These are phyloP conservation scores for Hebeloma cylindrosporum DNA, from an alignment of 768 basidiomycete species.

Conservation along the genomic window DNA sequence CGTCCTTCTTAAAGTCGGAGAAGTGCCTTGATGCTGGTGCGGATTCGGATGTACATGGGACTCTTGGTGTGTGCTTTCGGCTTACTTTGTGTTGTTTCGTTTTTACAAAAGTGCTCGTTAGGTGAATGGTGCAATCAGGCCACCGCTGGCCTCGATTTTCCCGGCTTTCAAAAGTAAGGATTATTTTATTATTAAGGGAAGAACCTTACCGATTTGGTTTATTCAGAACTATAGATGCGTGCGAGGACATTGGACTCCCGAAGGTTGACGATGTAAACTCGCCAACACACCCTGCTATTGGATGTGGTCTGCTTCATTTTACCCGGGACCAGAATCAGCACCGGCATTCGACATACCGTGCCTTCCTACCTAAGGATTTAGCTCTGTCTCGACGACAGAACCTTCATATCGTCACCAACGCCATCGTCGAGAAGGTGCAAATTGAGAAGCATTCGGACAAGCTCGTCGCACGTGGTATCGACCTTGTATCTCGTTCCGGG, in stretches of 20 bases:
- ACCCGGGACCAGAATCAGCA: slow-evolving; percentile 11
- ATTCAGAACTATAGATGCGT: slow-evolving; percentile 5
- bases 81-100: not conserved
- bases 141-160: slow-evolving; percentile 1
- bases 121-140: slow-evolving; percentile 15
- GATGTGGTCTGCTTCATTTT: slow-evolving; percentile 11
- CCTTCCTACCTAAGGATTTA: slow-evolving; percentile 10
- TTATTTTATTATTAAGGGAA: not conserved
- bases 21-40: slow-evolving; percentile 7
- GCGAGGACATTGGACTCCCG: slow-evolving; percentile 6
- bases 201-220: not conserved
- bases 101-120: not conserved
- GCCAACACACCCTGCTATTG: slow-evolving; percentile 7
- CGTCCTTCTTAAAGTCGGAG: slow-evolving; percentile 8
- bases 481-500: not conserved
- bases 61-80: not conserved
- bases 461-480: not conserved
- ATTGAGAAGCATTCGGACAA: not conserved
- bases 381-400: slow-evolving; percentile 5
- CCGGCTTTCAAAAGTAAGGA: slow-evolving; percentile 9
- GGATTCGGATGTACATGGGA: slow-evolving; percentile 9
- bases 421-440: slow-evolving; percentile 8
- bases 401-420: slow-evolving; percentile 12
- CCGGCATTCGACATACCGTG: slow-evolving; percentile 9
- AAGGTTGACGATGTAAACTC: slow-evolving; percentile 10